These are phyloP conservation scores for Pisolithus albus DNA, from an alignment of 768 basidiomycete genomes.

Conservation along the genomic window DNA sequence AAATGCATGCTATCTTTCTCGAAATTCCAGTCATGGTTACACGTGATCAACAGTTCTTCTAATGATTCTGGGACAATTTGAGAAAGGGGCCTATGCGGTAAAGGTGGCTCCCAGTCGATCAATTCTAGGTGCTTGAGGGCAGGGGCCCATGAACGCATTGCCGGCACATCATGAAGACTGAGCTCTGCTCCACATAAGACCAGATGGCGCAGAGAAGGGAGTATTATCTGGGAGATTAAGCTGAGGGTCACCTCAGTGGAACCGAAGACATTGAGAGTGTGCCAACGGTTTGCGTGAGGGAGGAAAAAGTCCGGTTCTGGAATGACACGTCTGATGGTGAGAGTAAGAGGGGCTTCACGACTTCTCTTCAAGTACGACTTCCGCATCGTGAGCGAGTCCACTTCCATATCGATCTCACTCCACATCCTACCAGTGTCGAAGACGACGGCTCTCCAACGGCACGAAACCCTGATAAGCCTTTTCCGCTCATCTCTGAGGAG, in stretches of 20 bases:
- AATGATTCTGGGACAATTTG: no score
- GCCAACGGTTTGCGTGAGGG: background rate
- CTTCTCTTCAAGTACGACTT: background rate
- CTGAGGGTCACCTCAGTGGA: no score
- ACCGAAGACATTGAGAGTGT: background rate
- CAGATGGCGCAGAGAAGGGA: no score
- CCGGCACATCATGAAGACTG: no score
- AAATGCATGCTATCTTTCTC: no score
- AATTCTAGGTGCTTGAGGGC: no score
- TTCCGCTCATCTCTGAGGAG: background rate
- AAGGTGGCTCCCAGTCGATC: background rate
- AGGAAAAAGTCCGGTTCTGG: background rate
- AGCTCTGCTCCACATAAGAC: no score
- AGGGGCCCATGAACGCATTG: no score
- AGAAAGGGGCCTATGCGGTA: no score
- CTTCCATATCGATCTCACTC: background rate
- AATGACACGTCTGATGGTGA: background rate
- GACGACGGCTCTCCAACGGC: background rate
- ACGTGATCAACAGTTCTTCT: no score
- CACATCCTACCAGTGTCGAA: background rate
- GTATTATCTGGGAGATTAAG: no score
- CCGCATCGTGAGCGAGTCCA: background rate
- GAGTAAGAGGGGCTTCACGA: background rate
- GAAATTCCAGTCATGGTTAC: no score
- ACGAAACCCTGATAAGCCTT: background rate